phyloP scores from a whole-genome alignment of 495 filamentous ascomycete genomes.

The Acidiella bohemica region DNA sequence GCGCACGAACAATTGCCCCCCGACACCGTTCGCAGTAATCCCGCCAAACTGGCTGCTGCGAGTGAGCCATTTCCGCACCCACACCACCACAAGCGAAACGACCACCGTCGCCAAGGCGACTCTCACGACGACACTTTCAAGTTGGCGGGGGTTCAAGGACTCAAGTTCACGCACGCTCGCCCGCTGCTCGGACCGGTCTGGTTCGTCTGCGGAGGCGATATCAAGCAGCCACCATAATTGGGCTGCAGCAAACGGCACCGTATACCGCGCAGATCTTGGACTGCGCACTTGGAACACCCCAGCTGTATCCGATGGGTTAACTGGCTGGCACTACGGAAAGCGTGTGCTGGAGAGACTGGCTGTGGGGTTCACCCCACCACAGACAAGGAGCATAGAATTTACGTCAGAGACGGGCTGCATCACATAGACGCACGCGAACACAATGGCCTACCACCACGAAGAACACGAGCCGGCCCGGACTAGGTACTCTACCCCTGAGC shows the following conservation, averaged over 20 bases:
- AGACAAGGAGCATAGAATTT: no score
- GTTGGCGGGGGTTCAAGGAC: slow-evolving; percentile 84
- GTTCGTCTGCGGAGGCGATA: slow-evolving; percentile 92
- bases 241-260: slow-evolving; percentile 19
- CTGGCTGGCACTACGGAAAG: slow-evolving; percentile 1
- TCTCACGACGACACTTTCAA: slow-evolving; percentile 52
- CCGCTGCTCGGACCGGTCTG: slow-evolving; percentile 88
- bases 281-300: neutral
- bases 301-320: slow-evolving; percentile 15
- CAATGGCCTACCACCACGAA: slow-evolving; percentile 33
- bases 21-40: neutral
- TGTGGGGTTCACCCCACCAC: no score
- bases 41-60: slow-evolving; percentile 12
- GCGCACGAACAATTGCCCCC: neutral
- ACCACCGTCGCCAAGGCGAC: slow-evolving; percentile 13
- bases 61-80: slow-evolving; percentile 1
- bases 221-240: slow-evolving; percentile 97
- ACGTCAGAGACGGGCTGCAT: no score
- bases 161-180: slow-evolving; percentile 68
- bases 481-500: slow-evolving; percentile 63
- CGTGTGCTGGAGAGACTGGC: no score
- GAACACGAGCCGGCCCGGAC: slow-evolving; percentile 44
- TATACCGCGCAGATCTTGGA: neutral
- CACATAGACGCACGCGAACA: no score
- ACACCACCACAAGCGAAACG: neutral